Evolutionary conservation across 2,329 filamentous ascomycete species (phyloP).

Genomic region (Ophiocordyceps camponoti-saundersi): DNA sequence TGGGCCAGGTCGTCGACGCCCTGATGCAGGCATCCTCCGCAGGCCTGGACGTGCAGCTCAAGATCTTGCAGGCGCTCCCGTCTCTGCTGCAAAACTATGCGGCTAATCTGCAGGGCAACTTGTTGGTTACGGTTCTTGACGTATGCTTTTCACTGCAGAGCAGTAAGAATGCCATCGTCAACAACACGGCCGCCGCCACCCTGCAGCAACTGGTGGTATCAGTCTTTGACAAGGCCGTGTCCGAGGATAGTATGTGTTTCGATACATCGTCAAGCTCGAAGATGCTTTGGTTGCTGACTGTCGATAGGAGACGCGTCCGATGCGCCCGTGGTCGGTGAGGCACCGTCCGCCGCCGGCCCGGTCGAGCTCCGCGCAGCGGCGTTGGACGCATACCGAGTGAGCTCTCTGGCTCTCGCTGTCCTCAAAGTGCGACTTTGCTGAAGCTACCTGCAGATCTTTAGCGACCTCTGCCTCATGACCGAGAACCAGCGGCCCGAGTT

Average conservation of each 20-base stretch:
- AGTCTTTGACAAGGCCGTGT: constrained; percentile 79
- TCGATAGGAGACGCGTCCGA: constrained; percentile 25
- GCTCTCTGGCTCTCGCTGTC: constrained; percentile 2
- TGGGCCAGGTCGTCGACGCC: constrained; percentile 77
- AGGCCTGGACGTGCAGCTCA: constrained; percentile 78
- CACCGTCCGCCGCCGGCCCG: constrained; percentile 45
- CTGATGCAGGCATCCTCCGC: constrained; percentile 72
- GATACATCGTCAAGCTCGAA: neutral
- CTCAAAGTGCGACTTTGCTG: no score
- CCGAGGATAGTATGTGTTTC: constrained; percentile 53
- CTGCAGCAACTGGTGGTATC: constrained; percentile 84
- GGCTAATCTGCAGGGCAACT: constrained; percentile 59
- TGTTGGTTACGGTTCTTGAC: constrained; percentile 68
- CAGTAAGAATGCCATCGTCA: constrained; percentile 85
- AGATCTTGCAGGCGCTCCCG: constrained; percentile 83
- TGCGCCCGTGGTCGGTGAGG: constrained; percentile 45
- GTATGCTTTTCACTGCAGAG: constrained; percentile 84
- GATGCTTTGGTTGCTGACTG: constrained; percentile 5
- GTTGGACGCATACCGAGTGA: constrained; percentile 65
- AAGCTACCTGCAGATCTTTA: constrained; percentile 45
- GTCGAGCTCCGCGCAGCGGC: constrained; percentile 58
- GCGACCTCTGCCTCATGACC: constrained; percentile 75
- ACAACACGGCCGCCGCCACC: constrained; percentile 91
- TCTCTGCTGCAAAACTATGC: constrained; percentile 84
- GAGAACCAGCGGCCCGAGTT: constrained; percentile 74